Base-by-base conservation (phyloP, 1,139 yeast species). In the Candida pseudocylindracea region DNA sequence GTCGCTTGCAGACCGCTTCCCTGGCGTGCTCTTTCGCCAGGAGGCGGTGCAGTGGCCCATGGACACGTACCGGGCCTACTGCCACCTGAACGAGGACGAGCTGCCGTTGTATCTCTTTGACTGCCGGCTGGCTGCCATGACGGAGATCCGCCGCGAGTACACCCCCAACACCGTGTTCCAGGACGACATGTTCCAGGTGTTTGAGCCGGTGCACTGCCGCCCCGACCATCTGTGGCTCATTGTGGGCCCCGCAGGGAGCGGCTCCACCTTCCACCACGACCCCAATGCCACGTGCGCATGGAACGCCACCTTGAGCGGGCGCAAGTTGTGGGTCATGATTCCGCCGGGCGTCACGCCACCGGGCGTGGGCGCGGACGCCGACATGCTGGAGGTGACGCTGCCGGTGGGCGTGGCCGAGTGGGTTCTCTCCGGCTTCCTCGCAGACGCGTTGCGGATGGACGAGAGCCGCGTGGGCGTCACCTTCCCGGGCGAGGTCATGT, bases 141-240 rank as follows among this genome's bases (percentile, higher is more conserved):
- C 55, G 33, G 54, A 60, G 13, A 51, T 79, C 32, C 55, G 62
- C 4, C 45, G 56, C 7, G 74, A 72, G 40, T 80, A 73, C 43
- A 37, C 42, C 2, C 55, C 57, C 1, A 92, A 88, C 0, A 44
- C 50, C 3, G 51, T 66, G 1, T 73, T 72, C 45, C 48, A 52
- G 33, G 45, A 58, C 20, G 81, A 72, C 42, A 51, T 63, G 36
- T 63, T 68, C 49, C 55, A 52, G 30, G 43, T 55, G 11, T 55
- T 67, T 42, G 48, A 60, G 37, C 20, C 20, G 20, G 36, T 33
- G 27, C 37, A 56, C 31, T 72, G 78, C 40, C 61, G 94, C 34
- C 95, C 95, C 0, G 93, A 83, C 49, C 76, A 76, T 48, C 68
- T 91, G 9, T 83, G 95, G 95, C 56, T 83, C 29, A 83, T 83